These are phyloP conservation scores for Backusella liffmaniae DNA, from an alignment of 192 early-diverging fungal genomes.

Conservation along the genomic window DNA sequence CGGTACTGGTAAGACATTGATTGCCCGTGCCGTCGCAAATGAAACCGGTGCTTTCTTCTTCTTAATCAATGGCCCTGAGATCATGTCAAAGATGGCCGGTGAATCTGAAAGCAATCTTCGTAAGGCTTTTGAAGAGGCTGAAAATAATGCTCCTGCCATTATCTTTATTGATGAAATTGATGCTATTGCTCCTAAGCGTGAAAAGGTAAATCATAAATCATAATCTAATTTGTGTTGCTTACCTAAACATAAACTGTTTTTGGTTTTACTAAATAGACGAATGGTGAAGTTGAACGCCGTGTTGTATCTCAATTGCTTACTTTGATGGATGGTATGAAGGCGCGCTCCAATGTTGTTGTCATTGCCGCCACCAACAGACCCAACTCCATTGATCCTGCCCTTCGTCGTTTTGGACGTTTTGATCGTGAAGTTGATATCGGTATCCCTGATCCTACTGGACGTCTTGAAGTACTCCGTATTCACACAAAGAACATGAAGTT, in stretches of 20 bases:
- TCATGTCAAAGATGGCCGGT: slow-evolving; percentile 99
- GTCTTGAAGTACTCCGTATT: slow-evolving; percentile 97
- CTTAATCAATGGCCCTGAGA: slow-evolving; percentile 98
- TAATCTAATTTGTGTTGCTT: not conserved
- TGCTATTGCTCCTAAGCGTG: slow-evolving; percentile 89
- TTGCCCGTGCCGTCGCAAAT: slow-evolving; percentile 98
- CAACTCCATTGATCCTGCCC: slow-evolving; percentile 97
- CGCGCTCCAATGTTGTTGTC: slow-evolving; percentile 96
- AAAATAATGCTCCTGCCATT: slow-evolving; percentile 96
- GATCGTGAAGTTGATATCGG: slow-evolving; percentile 99
- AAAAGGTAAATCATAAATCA: slow-evolving; percentile 48
- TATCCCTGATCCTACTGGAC: slow-evolving; percentile 97
- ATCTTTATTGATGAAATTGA: slow-evolving; percentile 99
- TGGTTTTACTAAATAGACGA: slow-evolving; percentile 41
- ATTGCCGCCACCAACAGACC: slow-evolving; percentile 99
- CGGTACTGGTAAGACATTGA: slow-evolving; percentile 98
- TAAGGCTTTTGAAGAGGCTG: slow-evolving; percentile 98
- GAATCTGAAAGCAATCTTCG: slow-evolving; percentile 97
- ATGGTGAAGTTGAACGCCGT: slow-evolving; percentile 93
- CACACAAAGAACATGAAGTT: slow-evolving; percentile 99
- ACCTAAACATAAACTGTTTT: not conserved
- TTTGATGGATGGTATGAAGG: slow-evolving; percentile 85
- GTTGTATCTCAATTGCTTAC: slow-evolving; percentile 97
- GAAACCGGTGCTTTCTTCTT: slow-evolving; percentile 99
- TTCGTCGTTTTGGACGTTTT: slow-evolving; percentile 98